Evolutionary conservation across 345 rosid genomes (phyloP).

Genomic region (Fremontodendron californicum): DNA sequence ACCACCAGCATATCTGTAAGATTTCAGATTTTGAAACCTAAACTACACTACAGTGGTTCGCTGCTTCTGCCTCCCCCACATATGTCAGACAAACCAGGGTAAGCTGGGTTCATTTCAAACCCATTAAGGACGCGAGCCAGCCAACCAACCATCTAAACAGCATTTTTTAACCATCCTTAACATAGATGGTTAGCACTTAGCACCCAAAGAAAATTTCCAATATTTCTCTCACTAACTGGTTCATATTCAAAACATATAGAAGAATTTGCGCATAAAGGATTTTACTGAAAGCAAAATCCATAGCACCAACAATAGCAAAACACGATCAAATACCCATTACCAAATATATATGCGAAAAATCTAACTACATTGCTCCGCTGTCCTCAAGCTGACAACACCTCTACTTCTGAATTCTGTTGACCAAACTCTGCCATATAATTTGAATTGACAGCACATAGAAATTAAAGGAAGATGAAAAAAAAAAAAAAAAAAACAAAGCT

Average conservation of each 20-base stretch:
- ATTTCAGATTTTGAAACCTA: too few relatives aligned
- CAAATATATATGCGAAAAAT: not conserved
- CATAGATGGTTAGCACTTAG: too few relatives aligned
- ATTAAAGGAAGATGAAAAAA: not conserved
- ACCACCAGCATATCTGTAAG: too few relatives aligned
- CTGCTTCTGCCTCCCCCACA: too few relatives aligned
- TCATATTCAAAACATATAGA: not conserved
- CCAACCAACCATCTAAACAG: too few relatives aligned
- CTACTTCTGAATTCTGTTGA: not conserved
- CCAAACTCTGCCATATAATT: not conserved
- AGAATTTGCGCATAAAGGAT: not conserved
- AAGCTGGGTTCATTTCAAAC: too few relatives aligned
- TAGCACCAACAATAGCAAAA: not conserved
- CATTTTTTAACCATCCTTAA: too few relatives aligned
- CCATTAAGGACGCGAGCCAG: too few relatives aligned
- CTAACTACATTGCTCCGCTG: slow-evolving; percentile 7
- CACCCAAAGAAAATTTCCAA: not conserved
- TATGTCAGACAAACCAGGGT: too few relatives aligned
- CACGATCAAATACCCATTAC: not conserved
- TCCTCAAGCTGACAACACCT: slow-evolving; percentile 7
- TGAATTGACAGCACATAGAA: not conserved
- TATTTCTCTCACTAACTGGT: not conserved
- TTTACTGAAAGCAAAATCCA: slow-evolving; percentile 3
- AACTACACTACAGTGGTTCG: too few relatives aligned
- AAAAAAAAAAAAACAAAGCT: not conserved